These are phyloP conservation scores for Quercus tomentella DNA, from an alignment of 331 rosid genomes.

Conservation along the genomic window DNA sequence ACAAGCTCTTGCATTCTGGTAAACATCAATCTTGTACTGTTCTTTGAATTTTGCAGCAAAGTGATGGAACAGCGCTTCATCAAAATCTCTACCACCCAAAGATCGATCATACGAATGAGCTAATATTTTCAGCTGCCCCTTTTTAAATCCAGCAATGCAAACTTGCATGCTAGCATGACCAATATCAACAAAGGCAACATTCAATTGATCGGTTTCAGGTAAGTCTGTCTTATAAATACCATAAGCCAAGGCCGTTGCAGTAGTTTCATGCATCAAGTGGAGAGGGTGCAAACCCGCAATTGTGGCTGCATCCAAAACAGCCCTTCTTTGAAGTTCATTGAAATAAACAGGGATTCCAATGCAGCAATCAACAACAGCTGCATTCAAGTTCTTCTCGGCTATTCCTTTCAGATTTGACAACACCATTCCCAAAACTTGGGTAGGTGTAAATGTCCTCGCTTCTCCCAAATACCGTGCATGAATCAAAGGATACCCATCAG, in stretches of 20 bases:
- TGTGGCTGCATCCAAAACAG: slow-evolving; percentile 84
- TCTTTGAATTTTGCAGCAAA: slow-evolving; percentile 76
- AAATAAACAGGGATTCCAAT: slow-evolving; percentile 91
- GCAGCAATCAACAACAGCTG: slow-evolving; percentile 90
- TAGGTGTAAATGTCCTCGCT: slow-evolving; percentile 59
- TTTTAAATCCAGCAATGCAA: slow-evolving; percentile 85
- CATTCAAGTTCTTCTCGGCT: slow-evolving; percentile 77
- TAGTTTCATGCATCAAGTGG: slow-evolving; percentile 81
- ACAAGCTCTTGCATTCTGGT: slow-evolving; percentile 79
- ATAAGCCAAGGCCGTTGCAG: slow-evolving; percentile 93
- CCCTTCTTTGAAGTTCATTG: slow-evolving; percentile 93
- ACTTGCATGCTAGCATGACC: slow-evolving; percentile 99
- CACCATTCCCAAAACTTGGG: slow-evolving; percentile 84
- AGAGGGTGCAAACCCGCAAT: slow-evolving; percentile 93
- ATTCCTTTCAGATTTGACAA: slow-evolving; percentile 74
- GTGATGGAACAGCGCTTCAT: slow-evolving; percentile 72
- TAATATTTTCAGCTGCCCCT: slow-evolving; percentile 82
- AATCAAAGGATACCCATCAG: slow-evolving; percentile 84
- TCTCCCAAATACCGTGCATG: slow-evolving; percentile 79
- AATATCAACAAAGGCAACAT: slow-evolving; percentile 88
- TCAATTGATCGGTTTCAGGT: slow-evolving; percentile 75
- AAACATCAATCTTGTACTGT: slow-evolving; percentile 78
- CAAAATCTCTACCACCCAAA: slow-evolving; percentile 94
- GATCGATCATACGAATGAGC: slow-evolving; percentile 84
- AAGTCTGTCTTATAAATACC: slow-evolving; percentile 96